phyloP scores from a whole-genome alignment of 805 yeast species.

The Ogataea paradorogensis region DNA sequence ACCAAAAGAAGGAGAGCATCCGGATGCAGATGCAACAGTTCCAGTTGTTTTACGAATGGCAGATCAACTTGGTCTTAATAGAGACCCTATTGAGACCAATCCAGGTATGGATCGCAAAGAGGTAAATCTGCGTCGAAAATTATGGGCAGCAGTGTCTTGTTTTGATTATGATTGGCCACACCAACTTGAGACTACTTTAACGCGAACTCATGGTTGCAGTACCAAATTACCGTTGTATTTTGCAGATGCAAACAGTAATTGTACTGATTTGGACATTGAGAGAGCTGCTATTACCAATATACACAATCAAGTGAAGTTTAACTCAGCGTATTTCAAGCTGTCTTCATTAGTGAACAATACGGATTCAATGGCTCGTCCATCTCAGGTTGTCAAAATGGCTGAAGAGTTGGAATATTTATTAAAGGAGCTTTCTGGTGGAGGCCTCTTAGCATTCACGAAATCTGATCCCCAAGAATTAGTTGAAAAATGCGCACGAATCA shows the following conservation, averaged over 20 bases:
- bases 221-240: constrained; percentile 42
- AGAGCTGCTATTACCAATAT: constrained; percentile 33
- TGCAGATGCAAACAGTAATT: constrained; percentile 32
- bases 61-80: constrained; percentile 42
- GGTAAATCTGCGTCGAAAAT: constrained; percentile 53
- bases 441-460: constrained; percentile 1
- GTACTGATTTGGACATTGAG: constrained; percentile 37
- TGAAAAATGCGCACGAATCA: constrained; percentile 16
- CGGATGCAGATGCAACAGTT: constrained; percentile 38
- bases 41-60: constrained; percentile 44
- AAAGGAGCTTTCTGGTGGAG: constrained; percentile 15
- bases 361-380: constrained; percentile 32
- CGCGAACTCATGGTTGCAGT: constrained; percentile 38
- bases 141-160: constrained; percentile 49
- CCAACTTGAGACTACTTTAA: constrained; percentile 29
- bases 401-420: background rate
- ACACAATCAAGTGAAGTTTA: constrained; percentile 31
- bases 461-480: constrained; percentile 1
- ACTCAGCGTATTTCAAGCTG: constrained; percentile 31
- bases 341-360: constrained; percentile 34
- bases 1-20: constrained; percentile 47
- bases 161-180: constrained; percentile 43
- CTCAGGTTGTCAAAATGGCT: constrained; percentile 33
- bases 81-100: constrained; percentile 38
- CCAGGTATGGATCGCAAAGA: constrained; percentile 30